These are phyloP conservation scores for Erodium maritimum DNA, from an alignment of 345 rosid species.

Conservation along the genomic window DNA sequence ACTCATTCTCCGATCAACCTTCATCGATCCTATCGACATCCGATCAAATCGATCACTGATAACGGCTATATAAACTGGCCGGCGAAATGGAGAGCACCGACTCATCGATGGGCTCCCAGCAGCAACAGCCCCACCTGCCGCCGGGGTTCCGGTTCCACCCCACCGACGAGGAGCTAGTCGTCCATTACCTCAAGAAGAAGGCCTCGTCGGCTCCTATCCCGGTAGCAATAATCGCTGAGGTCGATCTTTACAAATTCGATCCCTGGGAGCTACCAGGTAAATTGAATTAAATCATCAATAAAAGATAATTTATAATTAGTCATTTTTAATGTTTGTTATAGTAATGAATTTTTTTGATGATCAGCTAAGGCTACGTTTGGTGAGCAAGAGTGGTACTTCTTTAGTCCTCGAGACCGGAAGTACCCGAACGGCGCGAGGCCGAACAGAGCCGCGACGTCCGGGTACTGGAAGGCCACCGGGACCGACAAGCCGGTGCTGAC, in stretches of 20 bases:
- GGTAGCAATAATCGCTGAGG: slow-evolving; percentile 74
- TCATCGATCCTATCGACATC: background rate
- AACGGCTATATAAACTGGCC: background rate
- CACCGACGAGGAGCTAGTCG: slow-evolving; percentile 92
- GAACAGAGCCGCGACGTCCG: slow-evolving; percentile 89
- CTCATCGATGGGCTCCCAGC: slow-evolving; percentile 52
- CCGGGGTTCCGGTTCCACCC: slow-evolving; percentile 99
- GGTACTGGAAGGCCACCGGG: slow-evolving; percentile 99
- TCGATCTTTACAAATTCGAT: slow-evolving; percentile 87
- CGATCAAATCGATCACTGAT: background rate
- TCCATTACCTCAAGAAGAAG: slow-evolving; percentile 85
- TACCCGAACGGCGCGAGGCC: slow-evolving; percentile 98
- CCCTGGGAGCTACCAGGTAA: slow-evolving; percentile 97
- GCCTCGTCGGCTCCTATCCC: slow-evolving; percentile 65
- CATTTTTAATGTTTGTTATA: too few relatives aligned
- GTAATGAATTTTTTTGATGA: too few relatives aligned
- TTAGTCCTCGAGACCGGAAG: slow-evolving; percentile 89
- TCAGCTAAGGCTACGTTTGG: slow-evolving; percentile 88
- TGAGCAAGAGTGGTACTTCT: slow-evolving; percentile 94
- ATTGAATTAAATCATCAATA: background rate
- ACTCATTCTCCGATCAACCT: background rate
- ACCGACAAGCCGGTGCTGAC: slow-evolving; percentile 85
- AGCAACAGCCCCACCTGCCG: slow-evolving; percentile 56
- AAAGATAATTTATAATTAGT: too few relatives aligned
- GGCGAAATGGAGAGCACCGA: slow-evolving; percentile 65